phyloP scores from a whole-genome alignment of 2,329 filamentous ascomycete species.

The Colletotrichum theobromicola region DNA sequence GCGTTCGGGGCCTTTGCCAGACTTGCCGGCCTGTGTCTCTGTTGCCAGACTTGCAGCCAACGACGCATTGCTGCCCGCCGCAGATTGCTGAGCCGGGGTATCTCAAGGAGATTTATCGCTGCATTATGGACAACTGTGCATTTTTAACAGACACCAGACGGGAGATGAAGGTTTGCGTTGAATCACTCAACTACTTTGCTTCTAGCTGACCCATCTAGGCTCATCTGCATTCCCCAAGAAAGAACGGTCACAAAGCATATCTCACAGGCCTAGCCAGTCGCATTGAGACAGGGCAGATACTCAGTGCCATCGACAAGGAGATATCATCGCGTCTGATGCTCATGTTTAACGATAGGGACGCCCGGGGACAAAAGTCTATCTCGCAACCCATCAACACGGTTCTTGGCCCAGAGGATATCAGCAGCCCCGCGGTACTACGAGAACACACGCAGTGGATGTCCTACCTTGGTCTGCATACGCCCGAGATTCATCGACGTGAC shows the following conservation, averaged over 20 bases:
- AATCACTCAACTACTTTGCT: not conserved
- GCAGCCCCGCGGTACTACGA: constrained; percentile 6
- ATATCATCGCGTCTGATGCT: constrained; percentile 17
- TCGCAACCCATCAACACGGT: constrained; percentile 15
- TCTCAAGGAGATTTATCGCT: constrained; percentile 21
- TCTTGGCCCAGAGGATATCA: constrained; percentile 12
- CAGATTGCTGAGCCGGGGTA: constrained; percentile 3
- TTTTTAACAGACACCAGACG: constrained; percentile 14
- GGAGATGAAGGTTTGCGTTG: constrained; percentile 16
- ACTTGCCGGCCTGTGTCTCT: constrained; percentile 9
- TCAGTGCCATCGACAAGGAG: constrained; percentile 16
- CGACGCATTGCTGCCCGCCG: constrained; percentile 19
- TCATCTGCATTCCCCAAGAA: constrained; percentile 14
- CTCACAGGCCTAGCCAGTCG: constrained; percentile 2
- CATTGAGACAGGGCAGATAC: constrained; percentile 5
- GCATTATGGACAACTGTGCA: constrained; percentile 20
- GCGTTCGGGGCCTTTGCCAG: constrained; percentile 17
- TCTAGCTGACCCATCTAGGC: not conserved
- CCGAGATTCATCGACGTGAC: constrained; percentile 6
- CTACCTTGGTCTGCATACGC: constrained; percentile 7
- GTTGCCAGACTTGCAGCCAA: constrained; percentile 14
- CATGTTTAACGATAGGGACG: constrained; percentile 21
- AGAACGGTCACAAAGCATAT: constrained; percentile 18
- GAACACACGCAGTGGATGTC: constrained; percentile 22
- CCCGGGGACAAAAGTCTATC: constrained; percentile 16